These are phyloP conservation scores for Alisma plantagoaquatica DNA, from an alignment of 106 monocot species.

Conservation along the genomic window DNA sequence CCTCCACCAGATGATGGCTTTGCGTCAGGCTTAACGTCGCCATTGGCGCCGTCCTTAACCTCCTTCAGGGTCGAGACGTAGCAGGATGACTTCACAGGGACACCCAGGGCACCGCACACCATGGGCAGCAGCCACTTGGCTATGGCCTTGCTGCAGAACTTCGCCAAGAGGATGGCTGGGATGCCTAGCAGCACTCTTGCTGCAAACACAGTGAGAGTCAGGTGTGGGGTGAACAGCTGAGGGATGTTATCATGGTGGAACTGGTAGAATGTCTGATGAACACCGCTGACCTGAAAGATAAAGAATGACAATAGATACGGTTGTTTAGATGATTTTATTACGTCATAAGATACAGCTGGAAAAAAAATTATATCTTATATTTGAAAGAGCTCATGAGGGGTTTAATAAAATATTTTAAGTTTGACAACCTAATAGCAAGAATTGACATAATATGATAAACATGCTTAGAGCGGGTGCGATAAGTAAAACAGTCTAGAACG, in stretches of 20 bases:
- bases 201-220: constrained; percentile 35
- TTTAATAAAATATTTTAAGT: no score
- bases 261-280: constrained; percentile 61
- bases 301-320: no score
- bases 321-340: no score
- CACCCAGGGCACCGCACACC: constrained; percentile 55
- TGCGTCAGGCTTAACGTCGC: constrained; percentile 17
- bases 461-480: no score
- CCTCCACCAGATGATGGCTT: constrained; percentile 15
- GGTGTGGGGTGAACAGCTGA: constrained; percentile 33
- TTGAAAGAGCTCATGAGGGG: no score
- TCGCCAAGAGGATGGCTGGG: constrained; percentile 68
- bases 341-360: no score
- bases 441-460: no score
- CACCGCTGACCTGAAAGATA: constrained; percentile 44
- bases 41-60: constrained; percentile 24
- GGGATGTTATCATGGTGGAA: constrained; percentile 40
- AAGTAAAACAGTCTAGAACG: no score
- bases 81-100: constrained; percentile 74
- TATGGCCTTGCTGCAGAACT: constrained; percentile 92
- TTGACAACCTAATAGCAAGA: no score
- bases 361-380: no score
- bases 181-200: constrained; percentile 65
- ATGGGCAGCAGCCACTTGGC: constrained; percentile 86
- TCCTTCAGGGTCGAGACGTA: constrained; percentile 46